Base-by-base conservation (phyloP, 2,329 filamentous ascomycete genomes). In the Fusarium continuum region DNA sequence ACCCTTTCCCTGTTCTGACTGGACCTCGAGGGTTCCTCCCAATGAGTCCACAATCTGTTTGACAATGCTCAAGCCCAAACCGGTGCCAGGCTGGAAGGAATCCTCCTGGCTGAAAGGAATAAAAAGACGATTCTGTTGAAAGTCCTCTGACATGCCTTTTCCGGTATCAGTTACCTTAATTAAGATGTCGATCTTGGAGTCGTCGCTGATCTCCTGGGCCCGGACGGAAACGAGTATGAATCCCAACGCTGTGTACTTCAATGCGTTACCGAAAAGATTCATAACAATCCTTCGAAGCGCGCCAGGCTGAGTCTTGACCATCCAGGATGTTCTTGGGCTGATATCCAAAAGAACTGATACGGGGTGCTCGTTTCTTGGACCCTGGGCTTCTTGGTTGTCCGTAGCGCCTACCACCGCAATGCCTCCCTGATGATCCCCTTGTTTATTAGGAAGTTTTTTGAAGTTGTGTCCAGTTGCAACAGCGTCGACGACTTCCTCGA, bases 41-140 rank as follows among this genome's bases (percentile, higher is more conserved):
- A 91, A 75, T 22, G 85, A 82, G 40, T 83, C 81, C 14, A 89
- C 82, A 29, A 90, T 85, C 47, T 80, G 79, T 32, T 81, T 81
- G 20, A 91, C 87, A 11, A 91, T 87, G 14, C 84, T 86, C 32
- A 90, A 73, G 0, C 88, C 88, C 0, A 90, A 75, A 0, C 87
- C 88, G 1, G 85, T 85, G 1, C 87, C 88, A 6, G 82, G 81
- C 3, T 85, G 81, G 16, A 91, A 74, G 0, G 80, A 78, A 52
- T 88, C 83, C 67, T 90, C 88, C 63, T 90, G 88, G 0, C 80
- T 77, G 59, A 89, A 89, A 0, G 87, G 85, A 0, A 83, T 84
- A 65, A 86, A 90, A 0, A 90, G 74, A 14, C 83, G 81, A 13
- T 83, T 83, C 17, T 83, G 80, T 48, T 88, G 76, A 64, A 87